phyloP scores from a whole-genome alignment of 2,329 filamentous ascomycete genomes.

The Didymella sp. region DNA sequence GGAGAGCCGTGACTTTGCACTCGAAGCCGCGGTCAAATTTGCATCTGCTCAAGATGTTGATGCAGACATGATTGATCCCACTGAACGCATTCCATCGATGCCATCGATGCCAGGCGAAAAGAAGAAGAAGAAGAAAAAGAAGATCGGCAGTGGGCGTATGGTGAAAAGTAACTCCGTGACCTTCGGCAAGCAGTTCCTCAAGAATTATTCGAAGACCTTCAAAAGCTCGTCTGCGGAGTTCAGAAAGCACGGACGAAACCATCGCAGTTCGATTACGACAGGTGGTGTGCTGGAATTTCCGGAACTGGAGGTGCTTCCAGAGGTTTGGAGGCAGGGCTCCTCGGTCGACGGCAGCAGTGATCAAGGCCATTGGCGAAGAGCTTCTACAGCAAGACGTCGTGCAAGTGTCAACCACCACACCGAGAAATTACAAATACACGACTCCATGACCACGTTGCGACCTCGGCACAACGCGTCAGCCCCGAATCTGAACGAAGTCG shows the following conservation, averaged over 20 bases:
- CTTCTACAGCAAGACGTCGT: background rate
- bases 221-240: conserved; percentile 50
- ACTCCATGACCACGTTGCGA: conserved; percentile 37
- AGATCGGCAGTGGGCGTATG: conserved; percentile 69
- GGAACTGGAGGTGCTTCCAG: conserved; percentile 56
- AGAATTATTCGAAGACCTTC: conserved; percentile 56
- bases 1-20: conserved; percentile 53
- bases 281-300: conserved; percentile 55
- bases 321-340: conserved; percentile 37
- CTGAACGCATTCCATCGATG: conserved; percentile 28
- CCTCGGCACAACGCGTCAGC: conserved; percentile 34
- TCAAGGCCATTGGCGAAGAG: background rate
- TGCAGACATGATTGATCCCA: conserved; percentile 39
- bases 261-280: conserved; percentile 53
- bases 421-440: conserved; percentile 23
- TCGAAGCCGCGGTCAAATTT: conserved; percentile 42
- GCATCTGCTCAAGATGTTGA: conserved; percentile 26
- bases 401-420: conserved; percentile 18
- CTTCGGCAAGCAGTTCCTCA: conserved; percentile 50
- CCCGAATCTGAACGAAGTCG: conserved; percentile 25
- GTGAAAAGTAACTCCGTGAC: conserved; percentile 62
- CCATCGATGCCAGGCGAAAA: conserved; percentile 34
- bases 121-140: conserved; percentile 59
- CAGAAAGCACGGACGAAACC: conserved; percentile 51
- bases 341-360: conserved; percentile 16